phyloP scores from a whole-genome alignment of 441 rosid genomes.

The Erodium texanum region DNA sequence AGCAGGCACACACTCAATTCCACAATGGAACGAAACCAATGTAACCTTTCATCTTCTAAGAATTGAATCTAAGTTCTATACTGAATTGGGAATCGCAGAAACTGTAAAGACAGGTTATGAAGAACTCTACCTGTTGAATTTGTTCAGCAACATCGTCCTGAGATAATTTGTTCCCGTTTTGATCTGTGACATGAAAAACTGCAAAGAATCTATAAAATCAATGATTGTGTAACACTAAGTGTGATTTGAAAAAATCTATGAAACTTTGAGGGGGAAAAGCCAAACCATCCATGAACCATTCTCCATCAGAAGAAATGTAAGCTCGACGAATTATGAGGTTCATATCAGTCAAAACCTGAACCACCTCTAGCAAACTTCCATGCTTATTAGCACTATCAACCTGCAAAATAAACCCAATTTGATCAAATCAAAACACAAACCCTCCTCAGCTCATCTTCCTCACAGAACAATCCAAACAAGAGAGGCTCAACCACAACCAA shows the following conservation, averaged over 20 bases:
- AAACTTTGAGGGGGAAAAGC: constrained; percentile 1
- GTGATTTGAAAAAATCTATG: background rate
- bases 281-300: constrained; percentile 89
- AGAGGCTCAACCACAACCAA: no score
- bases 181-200: constrained; percentile 84
- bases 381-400: constrained; percentile 75
- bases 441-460: background rate
- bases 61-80: no score
- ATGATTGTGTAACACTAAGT: no score
- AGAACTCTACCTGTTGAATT: constrained; percentile 56
- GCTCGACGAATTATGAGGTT: constrained; percentile 60
- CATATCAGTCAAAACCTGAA: constrained; percentile 74
- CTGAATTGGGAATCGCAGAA: no score
- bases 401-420: constrained; percentile 24
- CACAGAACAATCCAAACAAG: no score
- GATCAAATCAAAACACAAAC: constrained; percentile 1
- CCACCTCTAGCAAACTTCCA: constrained; percentile 73
- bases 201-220: constrained; percentile 3
- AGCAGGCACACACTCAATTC: no score
- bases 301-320: constrained; percentile 81
- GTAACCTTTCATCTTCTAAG: no score
- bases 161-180: constrained; percentile 55
- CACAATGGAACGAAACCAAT: no score
- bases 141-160: constrained; percentile 54
- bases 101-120: no score